Evolutionary conservation across 345 rosid species (phyloP), one percentile per base, ranked within the genome.

Genomic region (Pelargonium nanum): DNA sequence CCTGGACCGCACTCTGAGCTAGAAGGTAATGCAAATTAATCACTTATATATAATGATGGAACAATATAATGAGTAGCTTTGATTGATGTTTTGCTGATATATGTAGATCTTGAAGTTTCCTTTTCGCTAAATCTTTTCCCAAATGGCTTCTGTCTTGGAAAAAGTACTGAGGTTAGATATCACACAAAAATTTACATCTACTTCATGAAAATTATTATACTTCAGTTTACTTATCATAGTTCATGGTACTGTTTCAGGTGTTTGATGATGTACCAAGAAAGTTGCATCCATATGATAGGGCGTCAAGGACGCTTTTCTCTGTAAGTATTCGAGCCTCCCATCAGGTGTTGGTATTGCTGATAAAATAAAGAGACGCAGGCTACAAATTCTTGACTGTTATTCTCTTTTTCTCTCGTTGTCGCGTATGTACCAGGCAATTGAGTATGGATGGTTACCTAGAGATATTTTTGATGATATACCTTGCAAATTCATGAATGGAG

Each of bases 401-500:
- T 32, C 57, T 32, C 19, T 59, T 52, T 57, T 44, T 9, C 23
- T 53, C 22, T 58, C 59, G 56, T n/a, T 64, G 26, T 34, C 24
- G 30, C 25, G 24, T 54, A n/a, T 30, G 22, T 53, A 32, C 45
- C 62, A 73, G 77, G 70, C 77, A 24, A 73, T 73, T 30, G 77
- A 73, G 59, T 61, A 53, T 54, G 73, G 68, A 7, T 54, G 67
- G 67, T 52, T 73, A 51, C 73, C 77, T 40, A 67, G 73, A 54
- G 73, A 65, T 57, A 15, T 68, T 26, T 61, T 68, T 61, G 67
- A 65, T n/a, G 56, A 62, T 19, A 56, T 73, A 57, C 60, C 77
- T 8, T 68, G 70, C 77, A 73, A 73, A 50, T 73, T 60, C 15
- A 53, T 45, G 17, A 65, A 73, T 57, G 77, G 77, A 40, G 62